Conservation (phyloP, 139 green algal species). For the Coelastrella sp. region DNA sequence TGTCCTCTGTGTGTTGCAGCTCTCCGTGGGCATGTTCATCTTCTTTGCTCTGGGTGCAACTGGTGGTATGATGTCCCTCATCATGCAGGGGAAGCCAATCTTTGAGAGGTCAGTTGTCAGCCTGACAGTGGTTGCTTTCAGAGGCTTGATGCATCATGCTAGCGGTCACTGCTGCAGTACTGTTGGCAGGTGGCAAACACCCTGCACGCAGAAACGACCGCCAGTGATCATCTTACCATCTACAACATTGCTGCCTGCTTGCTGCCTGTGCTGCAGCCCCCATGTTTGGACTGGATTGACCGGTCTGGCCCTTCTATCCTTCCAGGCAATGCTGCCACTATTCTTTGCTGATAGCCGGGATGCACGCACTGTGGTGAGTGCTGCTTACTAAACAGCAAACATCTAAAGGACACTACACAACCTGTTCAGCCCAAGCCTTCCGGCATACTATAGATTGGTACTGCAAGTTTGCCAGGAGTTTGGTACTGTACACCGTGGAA, state of each 20-base stretch:
- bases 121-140: background rate
- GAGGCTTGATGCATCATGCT: background rate
- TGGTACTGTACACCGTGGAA: background rate
- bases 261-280: slow-evolving; percentile 30
- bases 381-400: background rate
- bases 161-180: background rate
- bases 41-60: slow-evolving; percentile 85
- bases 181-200: background rate
- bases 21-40: slow-evolving; percentile 78
- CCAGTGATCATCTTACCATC: background rate
- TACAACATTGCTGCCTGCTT: background rate
- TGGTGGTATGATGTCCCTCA: slow-evolving; percentile 78
- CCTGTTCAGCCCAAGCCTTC: background rate
- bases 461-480: background rate
- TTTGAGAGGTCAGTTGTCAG: slow-evolving; percentile 57
- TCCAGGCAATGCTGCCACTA: slow-evolving; percentile 82
- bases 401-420: background rate
- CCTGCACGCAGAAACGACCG: background rate
- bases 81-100: slow-evolving; percentile 84
- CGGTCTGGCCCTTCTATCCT: slow-evolving; percentile 73
- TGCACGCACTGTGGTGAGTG: slow-evolving; percentile 46
- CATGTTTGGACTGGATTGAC: slow-evolving; percentile 74
- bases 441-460: background rate
- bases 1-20: slow-evolving; percentile 40
- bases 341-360: slow-evolving; percentile 47